Evolutionary conservation across 2,329 filamentous ascomycete species (phyloP), one percentile per base, ranked within the genome.

Genomic region (Akanthomyces lecanii): DNA sequence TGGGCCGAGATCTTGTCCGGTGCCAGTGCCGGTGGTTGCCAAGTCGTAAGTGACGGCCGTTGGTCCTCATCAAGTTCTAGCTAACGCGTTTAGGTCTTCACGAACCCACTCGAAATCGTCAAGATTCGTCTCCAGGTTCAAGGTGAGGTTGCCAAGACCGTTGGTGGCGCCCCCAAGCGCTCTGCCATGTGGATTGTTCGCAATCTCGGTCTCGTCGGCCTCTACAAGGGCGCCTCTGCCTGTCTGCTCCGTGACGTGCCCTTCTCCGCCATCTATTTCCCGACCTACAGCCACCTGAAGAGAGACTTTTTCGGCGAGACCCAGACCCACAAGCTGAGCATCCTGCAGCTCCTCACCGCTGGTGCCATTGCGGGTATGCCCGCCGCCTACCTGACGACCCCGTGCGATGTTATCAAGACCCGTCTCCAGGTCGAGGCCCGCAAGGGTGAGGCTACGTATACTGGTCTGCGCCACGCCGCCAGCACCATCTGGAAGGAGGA

Each of bases 221-320:
- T 99, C 69, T 99, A 99, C 85, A 98, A 97, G 83, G 95, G 95
- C 66, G 95, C 94, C 23, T 92, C 89, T 51, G 95, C 95, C 23
- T 99, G 95, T 79, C 82, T 99, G 71, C 85, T 98, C 67, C 93
- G 95, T 69, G 95, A 99, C 76, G 92, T 98, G 47, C 95, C 95
- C 51, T 99, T 99, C 81, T 98, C 94, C 23, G 92, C 92, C 71
- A 99, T 99, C 73, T 99, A 99, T 82, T 99, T 99, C 86, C 94
- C 95, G 2, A 89, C 92, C 25, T 99, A 99, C 81, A 90, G 86
- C 74, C 95, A 99, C 74, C 78, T 99, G 71, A 99, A 99, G 84
- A 87, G 85, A 72, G 94, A 97, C 77, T 81, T 94, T 73, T 99
- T 98, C 70, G 94, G 95, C 76, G 95, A 99, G 79, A 88, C 89